A percentile compares a stretch with the other conserved stretches of the same genome.
Evolutionary conservation across 495 filamentous ascomycete species (phyloP).

Genomic region (Trichocladium antarcticum): DNA sequence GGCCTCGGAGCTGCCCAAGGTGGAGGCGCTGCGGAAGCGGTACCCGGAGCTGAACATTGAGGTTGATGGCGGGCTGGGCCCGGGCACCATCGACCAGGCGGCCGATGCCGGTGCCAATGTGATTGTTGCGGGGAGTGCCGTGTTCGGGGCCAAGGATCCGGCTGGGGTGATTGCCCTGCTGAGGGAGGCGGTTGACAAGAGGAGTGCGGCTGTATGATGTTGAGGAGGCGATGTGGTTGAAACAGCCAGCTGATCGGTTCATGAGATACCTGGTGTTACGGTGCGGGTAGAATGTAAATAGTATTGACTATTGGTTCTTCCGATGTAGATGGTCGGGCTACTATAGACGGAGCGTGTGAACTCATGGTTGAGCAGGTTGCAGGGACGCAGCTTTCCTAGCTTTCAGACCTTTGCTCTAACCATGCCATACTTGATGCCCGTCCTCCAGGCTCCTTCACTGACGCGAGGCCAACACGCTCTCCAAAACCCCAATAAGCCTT

Average conservation of each 20-base stretch:
- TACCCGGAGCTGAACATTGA: constrained; percentile 94
- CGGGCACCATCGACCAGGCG: constrained; percentile 83
- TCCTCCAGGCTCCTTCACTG: not conserved
- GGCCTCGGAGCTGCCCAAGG: constrained; percentile 88
- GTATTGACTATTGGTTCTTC: too few species aligned
- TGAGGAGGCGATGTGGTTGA: not conserved
- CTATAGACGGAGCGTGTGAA: too few species aligned
- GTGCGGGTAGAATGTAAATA: not conserved
- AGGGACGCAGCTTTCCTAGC: too few species aligned
- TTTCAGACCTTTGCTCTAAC: too few species aligned
- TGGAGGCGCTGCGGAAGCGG: constrained; percentile 63
- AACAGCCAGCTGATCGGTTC: not conserved
- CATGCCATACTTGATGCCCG: too few species aligned
- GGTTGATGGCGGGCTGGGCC: constrained; percentile 84
- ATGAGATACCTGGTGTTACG: not conserved
- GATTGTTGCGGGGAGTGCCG: constrained; percentile 93
- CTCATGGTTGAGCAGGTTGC: too few species aligned
- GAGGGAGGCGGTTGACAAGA: constrained; percentile 64
- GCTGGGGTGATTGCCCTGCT: constrained; percentile 71
- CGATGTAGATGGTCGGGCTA: too few species aligned
- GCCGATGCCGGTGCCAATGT: constrained; percentile 96
- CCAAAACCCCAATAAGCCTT: constrained; percentile 18
- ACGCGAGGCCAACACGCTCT: constrained; percentile 16
- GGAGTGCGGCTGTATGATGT: constrained; percentile 26
- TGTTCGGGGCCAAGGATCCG: constrained; percentile 86